Base-by-base conservation (phyloP, 352 stramenopile genomes). In the Globisporangium acanthophoron region DNA sequence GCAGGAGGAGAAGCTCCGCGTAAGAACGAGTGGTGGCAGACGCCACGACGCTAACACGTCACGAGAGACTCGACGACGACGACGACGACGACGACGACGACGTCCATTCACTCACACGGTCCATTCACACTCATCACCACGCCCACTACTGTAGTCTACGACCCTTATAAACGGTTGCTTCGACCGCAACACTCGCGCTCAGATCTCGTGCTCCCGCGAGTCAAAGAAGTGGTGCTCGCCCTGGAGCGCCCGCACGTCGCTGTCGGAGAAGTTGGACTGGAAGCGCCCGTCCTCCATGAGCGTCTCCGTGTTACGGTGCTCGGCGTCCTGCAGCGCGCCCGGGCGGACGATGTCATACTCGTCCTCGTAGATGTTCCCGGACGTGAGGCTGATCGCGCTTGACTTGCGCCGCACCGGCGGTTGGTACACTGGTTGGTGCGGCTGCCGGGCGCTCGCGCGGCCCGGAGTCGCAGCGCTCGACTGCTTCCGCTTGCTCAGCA, bases 341-440 rank as follows among this genome's bases (percentile, higher is more conserved):
- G 77, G 76, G 57, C 84, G 77, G 0, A 92, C 79, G 35, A 92
- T 92, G 50, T 92, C 81, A 50, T 84, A 92, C 59, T 91, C 78
- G 56, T 85, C 80, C 5, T 64, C 66, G 48, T 67, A 64, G 59
- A 53, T 56, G 24, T 59, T 50, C 29, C 53, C 61, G 1, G 65
- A 54, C 12, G 41, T n/a, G 39, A 54, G 44, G 40, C 48, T 43
- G 16, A 62, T 52, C 15, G 27, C 47, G 12, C 54, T 47, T 27
- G 54, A 40, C 21, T 52, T 43, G 20, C 41, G 49, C 3, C 27
- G 48, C 2, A 54, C 40, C 5, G 27, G 46, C 48, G 31, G n/a
- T n/a, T 54, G 53, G 29, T 62, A 64, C 7, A 56, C 40, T 5
- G 56, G 61, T 20, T 53, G 24, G 43, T 63, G 57, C 16, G 54